Evolutionary conservation across 768 basidiomycete species (phyloP), one percentile per base, ranked within the genome.

Genomic region (Steccherinum ochraceum): DNA sequence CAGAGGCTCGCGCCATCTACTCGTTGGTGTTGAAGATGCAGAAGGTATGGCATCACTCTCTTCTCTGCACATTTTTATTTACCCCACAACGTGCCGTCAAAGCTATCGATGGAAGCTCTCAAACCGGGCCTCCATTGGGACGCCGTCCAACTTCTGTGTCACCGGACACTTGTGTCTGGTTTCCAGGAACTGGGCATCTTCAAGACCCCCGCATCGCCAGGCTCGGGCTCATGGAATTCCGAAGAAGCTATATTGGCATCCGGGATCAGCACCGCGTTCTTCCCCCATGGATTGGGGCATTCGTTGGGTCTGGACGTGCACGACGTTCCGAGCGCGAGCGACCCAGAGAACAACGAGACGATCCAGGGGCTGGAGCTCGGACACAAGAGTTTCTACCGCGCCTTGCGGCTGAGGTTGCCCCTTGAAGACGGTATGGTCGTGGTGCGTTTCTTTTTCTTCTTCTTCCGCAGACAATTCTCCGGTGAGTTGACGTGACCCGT

Each of bases 301-400:
- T 88, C 88, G 4, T 72, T 97, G 40, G 95, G 95, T 11, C 72
- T 96, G 67, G 95, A 98, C 63, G 93, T 97, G 1, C 95, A 96
- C 62, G 94, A 96, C 60, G 89, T 88, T 1, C 88, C 91, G 0
- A 80, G 76, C 43, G 85, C 86, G n/a, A 87, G 79, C 65, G 89
- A 83, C 63, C 90, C 86, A n/a, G 64, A 52, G 7, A 68, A 70
- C 13, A 86, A 80, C 58, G 68, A 70, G 1, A 83, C 79, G 2
- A 74, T 83, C 52, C 66, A 66, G 52, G 61, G 55, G 49, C 43
- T 58, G 2, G 57, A 56, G 23, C 49, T 55, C 11, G 61, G 67
- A 2, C 81, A 86, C 56, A 75, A 80, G 43, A 80, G 75, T 53
- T 83, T 95, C 50, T 93, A 93, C 66, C 73, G 74, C 5, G 89